These are phyloP conservation scores for Astragalus membranaceus DNA, from an alignment of 306 rosid species.

Conservation along the genomic window DNA sequence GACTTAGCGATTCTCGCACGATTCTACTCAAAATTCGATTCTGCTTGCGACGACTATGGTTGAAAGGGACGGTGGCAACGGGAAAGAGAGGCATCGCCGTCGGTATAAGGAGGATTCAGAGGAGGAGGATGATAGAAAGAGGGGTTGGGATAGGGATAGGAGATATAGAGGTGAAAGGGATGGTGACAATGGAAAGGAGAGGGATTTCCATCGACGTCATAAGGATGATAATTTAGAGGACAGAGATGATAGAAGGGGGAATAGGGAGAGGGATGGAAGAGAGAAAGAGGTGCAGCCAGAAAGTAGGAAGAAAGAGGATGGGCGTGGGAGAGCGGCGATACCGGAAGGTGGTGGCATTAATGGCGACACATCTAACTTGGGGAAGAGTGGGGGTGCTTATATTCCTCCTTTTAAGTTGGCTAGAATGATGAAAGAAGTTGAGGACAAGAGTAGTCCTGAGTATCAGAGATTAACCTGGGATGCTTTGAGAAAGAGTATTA, in stretches of 20 bases:
- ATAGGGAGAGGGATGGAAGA: conserved; percentile 8
- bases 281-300: conserved; percentile 33
- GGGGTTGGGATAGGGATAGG: background rate
- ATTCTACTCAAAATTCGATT: too few relatives aligned
- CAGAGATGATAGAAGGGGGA: background rate
- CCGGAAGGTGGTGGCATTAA: conserved; percentile 38
- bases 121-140: background rate
- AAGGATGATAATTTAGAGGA: background rate
- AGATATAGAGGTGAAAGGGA: background rate
- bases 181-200: background rate
- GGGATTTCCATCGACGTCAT: background rate
- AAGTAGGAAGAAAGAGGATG: conserved; percentile 32
- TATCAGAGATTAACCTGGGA: conserved; percentile 97
- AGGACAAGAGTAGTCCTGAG: conserved; percentile 78
- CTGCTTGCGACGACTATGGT: too few relatives aligned
- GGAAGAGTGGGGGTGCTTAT: conserved; percentile 91
- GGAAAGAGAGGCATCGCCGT: too few relatives aligned
- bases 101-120: too few relatives aligned
- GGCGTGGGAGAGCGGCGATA: conserved; percentile 22
- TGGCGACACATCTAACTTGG: conserved; percentile 43
- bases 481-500: conserved; percentile 89
- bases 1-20: too few relatives aligned
- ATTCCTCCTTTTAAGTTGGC: conserved; percentile 95
- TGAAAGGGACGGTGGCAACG: background rate
- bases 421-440: conserved; percentile 82